Evolutionary conservation across 176 grass and related monocot species (phyloP).

Genomic region (Paspalum notatum): DNA sequence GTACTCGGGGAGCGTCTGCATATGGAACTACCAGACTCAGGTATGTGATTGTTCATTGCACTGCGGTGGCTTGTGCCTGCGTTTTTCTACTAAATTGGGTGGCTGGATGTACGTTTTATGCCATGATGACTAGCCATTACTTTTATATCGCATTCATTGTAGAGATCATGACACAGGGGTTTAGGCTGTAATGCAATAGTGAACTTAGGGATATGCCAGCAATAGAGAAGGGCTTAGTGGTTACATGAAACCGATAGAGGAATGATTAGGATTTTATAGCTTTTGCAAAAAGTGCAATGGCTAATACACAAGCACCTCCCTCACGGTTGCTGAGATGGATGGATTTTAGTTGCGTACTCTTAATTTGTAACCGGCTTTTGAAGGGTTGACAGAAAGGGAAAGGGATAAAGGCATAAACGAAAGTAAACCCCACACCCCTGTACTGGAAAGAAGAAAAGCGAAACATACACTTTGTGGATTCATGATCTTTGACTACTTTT

Average conservation of each 20-base stretch:
- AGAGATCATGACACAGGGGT: background rate
- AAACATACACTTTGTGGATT: background rate
- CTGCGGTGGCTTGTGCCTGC: background rate
- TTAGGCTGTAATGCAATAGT: background rate
- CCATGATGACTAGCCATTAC: background rate
- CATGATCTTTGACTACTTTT: background rate
- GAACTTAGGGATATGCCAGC: conserved; percentile 7
- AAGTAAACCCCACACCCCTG: conserved; percentile 2
- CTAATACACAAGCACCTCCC: background rate
- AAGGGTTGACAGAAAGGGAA: background rate
- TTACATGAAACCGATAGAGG: conserved; percentile 19
- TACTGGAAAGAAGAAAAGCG: conserved; percentile 4
- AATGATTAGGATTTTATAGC: conserved; percentile 25
- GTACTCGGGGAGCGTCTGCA: conserved; percentile 93
- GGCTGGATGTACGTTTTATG: background rate
- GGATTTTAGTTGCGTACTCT: background rate
- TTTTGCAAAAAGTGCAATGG: background rate
- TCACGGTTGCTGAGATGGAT: background rate
- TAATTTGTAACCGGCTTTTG: conserved; percentile 3
- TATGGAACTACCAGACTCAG: conserved; percentile 99
- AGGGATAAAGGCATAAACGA: background rate
- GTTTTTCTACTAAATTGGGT: conserved; percentile 26
- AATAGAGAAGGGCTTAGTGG: background rate
- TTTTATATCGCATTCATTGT: background rate
- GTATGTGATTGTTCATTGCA: conserved; percentile 32